Evolutionary conservation across 805 yeast species (phyloP), one percentile per base, ranked within the genome.

Genomic region (Blastobotrys americana): DNA sequence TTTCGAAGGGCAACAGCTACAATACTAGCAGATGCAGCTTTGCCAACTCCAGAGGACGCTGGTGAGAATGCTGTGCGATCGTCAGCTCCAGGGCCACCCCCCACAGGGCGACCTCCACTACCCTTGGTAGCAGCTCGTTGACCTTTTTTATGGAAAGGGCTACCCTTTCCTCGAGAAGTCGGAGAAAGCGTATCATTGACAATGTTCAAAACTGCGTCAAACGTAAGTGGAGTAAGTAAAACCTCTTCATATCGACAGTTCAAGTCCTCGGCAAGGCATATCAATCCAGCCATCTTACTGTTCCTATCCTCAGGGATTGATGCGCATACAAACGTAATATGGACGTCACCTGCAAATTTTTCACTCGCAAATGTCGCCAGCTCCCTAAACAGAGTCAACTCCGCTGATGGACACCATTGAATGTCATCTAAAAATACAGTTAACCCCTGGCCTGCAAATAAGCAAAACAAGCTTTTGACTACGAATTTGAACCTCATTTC

Each of bases 401-500:
- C 65, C 3, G 58, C 46, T 2, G 49, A 43, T 5, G 74, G 60
- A 44, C 71, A 65, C 67, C 71, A 68, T 43, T 73, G 74, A 20
- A 70, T 51, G 54, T 74, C 76, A 50, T 74, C 78, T 23, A 71
- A 55, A 39, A 70, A 61, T 1, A 74, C 48, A 0, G 76, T 71
- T 34, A 74, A 56, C 2, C 77, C 77, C 27, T 61, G 62, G 3
- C 50, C 50, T 5, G 71, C 69, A 39, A 74, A 59, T 3, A 74
- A 52, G n/a, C 65, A 63, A 44, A 68, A 67, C 13, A 75, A 53
- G 15, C 61, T 52, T 44, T 72, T 73, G 45, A 74, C 58, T n/a
- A 70, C 59, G 46, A 65, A 67, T 42, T 70, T 61, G 50, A 69
- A 66, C 39, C 65, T 60, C 38, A 72, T 45, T 47, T 74, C 78